Evolutionary conservation across 768 basidiomycete species (phyloP).

Genomic region (Phaffia australis): DNA sequence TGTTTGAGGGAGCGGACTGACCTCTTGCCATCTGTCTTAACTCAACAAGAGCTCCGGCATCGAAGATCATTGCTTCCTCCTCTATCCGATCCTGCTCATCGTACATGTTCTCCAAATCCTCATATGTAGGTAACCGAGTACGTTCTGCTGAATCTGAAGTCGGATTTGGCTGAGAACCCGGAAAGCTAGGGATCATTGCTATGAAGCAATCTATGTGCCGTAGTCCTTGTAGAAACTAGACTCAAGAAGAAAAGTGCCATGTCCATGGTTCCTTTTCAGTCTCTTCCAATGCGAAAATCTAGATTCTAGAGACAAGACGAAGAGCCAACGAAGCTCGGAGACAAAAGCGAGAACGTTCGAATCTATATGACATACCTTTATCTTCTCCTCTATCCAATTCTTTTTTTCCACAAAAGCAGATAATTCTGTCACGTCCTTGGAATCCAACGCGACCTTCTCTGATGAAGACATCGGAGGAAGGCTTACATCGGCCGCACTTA

Average conservation of each 20-base stretch:
- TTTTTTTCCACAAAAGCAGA: conserved; percentile 25
- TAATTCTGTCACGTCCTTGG: conserved; percentile 17
- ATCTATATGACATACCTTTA: conserved; percentile 6
- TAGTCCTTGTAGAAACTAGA: conserved; percentile 3
- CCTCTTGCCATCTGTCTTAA: conserved; percentile 26
- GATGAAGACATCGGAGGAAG: conserved; percentile 13
- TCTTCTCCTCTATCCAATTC: conserved; percentile 22
- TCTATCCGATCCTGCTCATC: conserved; percentile 23
- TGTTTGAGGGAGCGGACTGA: not conserved
- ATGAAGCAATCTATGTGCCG: conserved; percentile 18
- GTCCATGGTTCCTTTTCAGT: not conserved
- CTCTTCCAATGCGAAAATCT: not conserved
- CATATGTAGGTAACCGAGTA: conserved; percentile 5
- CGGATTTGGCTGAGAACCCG: not conserved
- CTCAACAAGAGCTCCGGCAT: conserved; percentile 15
- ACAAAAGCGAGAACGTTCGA: too few species aligned
- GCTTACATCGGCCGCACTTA: conserved; percentile 3
- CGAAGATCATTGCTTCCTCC: conserved; percentile 22
- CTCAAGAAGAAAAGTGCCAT: not conserved
- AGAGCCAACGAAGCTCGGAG: too few species aligned
- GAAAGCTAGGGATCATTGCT: conserved; percentile 5
- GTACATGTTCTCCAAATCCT: conserved; percentile 12
- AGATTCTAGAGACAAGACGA: too few species aligned
- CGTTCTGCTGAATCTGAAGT: not conserved
- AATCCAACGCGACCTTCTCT: conserved; percentile 4